Evolutionary conservation across 306 rosid genomes (phyloP).

Genomic region (Aeschynomene evenia): DNA sequence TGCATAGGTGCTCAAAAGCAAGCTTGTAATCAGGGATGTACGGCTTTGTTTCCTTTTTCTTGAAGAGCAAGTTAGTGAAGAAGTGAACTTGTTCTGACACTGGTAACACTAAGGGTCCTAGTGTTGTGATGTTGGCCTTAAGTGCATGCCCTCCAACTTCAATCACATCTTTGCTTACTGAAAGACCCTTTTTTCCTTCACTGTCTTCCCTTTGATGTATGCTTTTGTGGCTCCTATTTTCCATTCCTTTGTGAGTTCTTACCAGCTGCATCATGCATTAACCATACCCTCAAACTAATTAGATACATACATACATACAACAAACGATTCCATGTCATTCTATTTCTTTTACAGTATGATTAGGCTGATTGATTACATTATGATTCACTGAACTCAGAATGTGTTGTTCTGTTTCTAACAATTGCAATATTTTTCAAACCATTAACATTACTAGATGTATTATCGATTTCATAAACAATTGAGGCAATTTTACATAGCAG

Average conservation of each 20-base stretch:
- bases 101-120: constrained; percentile 58
- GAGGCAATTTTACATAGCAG: too few species aligned
- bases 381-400: too few species aligned
- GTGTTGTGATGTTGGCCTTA: constrained; percentile 52
- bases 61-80: constrained; percentile 46
- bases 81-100: constrained; percentile 55
- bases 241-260: constrained; percentile 62
- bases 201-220: constrained; percentile 51
- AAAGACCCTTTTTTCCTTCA: constrained; percentile 46
- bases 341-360: too few species aligned
- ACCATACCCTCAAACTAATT: not conserved
- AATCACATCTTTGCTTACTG: constrained; percentile 45
- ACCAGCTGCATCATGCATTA: constrained; percentile 42
- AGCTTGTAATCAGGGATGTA: constrained; percentile 55
- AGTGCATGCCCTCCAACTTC: constrained; percentile 55
- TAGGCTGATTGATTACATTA: too few species aligned
- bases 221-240: constrained; percentile 50
- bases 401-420: too few species aligned
- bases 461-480: too few species aligned
- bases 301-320: not conserved
- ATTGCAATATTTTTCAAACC: too few species aligned
- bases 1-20: constrained; percentile 56
- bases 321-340: not conserved
- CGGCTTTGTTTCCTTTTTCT: constrained; percentile 39
- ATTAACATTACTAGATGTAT: too few species aligned